A percentile compares a stretch with the other conserved stretches of the same genome.
phyloP scores from a whole-genome alignment of 2,329 filamentous ascomycete genomes.

The Colletotrichum liriopes region DNA sequence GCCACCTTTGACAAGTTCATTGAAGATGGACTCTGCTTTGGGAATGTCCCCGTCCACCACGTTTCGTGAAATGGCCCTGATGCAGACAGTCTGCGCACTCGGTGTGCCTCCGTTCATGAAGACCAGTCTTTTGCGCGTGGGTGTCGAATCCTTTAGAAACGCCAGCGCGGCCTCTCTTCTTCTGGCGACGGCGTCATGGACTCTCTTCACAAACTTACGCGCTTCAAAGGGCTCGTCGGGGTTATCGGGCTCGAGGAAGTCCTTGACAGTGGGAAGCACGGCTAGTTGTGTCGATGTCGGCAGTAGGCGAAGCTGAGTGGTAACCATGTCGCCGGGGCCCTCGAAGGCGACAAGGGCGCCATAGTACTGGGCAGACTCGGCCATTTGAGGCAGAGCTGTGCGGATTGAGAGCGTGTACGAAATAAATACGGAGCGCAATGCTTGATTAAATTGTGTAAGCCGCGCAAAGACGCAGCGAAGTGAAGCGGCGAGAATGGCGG shows the following conservation, averaged over 20 bases:
- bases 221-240: conserved; percentile 50
- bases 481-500: background rate
- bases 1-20: conserved; percentile 66
- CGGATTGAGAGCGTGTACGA: background rate
- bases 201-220: conserved; percentile 59
- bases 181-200: conserved; percentile 65
- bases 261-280: conserved; percentile 67
- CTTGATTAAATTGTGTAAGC: background rate
- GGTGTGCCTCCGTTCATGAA: conserved; percentile 74
- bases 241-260: conserved; percentile 58
- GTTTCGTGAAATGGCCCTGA: conserved; percentile 68
- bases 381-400: conserved; percentile 24
- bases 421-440: background rate
- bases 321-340: conserved; percentile 68
- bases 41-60: conserved; percentile 64
- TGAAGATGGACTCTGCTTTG: conserved; percentile 68
- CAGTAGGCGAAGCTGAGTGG: conserved; percentile 73
- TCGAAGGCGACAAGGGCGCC: conserved; percentile 75
- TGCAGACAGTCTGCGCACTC: conserved; percentile 68
- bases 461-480: no score
- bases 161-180: conserved; percentile 64
- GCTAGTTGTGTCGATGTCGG: conserved; percentile 72
- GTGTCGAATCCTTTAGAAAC: conserved; percentile 66
- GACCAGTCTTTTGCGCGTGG: conserved; percentile 67
- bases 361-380: conserved; percentile 47